Evolutionary conservation across 495 filamentous ascomycete species (phyloP).

Genomic region (Poronia punctata): DNA sequence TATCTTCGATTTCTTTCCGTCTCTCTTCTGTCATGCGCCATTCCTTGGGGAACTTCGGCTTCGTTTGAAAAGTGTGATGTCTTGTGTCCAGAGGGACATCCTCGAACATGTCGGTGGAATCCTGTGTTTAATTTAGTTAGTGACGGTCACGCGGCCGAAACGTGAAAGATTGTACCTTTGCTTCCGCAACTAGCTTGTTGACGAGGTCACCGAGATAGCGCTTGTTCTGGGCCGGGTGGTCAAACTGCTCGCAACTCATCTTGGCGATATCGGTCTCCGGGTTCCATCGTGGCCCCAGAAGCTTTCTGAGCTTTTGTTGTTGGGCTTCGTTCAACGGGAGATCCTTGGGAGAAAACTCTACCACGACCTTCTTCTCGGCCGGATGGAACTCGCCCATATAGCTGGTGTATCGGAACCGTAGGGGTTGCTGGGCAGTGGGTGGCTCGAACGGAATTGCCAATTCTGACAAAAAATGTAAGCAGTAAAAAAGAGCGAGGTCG

Average conservation of each 20-base stretch:
- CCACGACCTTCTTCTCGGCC: slow-evolving; percentile 83
- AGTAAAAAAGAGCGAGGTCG: slow-evolving; percentile 3
- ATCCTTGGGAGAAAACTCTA: slow-evolving; percentile 74
- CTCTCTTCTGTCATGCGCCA: slow-evolving; percentile 75
- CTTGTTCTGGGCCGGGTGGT: slow-evolving; percentile 90
- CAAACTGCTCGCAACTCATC: slow-evolving; percentile 87
- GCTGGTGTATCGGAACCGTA: slow-evolving; percentile 95
- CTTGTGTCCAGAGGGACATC: slow-evolving; percentile 88
- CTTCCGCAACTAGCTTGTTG: slow-evolving; percentile 62
- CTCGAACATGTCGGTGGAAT: slow-evolving; percentile 69
- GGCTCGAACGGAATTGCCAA: slow-evolving; percentile 74
- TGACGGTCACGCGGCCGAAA: not conserved
- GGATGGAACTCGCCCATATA: slow-evolving; percentile 95
- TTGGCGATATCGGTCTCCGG: slow-evolving; percentile 74
- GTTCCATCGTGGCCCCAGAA: slow-evolving; percentile 85
- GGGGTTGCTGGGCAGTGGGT: slow-evolving; percentile 54
- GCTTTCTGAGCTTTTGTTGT: slow-evolving; percentile 74
- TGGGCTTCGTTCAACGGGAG: slow-evolving; percentile 58
- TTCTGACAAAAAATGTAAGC: slow-evolving; percentile 45
- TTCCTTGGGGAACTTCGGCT: slow-evolving; percentile 64
- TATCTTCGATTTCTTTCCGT: slow-evolving; percentile 53
- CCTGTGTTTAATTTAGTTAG: slow-evolving; percentile 27
- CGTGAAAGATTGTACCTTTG: slow-evolving; percentile 45
- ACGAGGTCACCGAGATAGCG: slow-evolving; percentile 79
- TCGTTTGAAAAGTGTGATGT: slow-evolving; percentile 69